These are phyloP conservation scores for Phaeosphaeria sp. DNA, from an alignment of 2,329 filamentous ascomycete genomes.

Conservation along the genomic window DNA sequence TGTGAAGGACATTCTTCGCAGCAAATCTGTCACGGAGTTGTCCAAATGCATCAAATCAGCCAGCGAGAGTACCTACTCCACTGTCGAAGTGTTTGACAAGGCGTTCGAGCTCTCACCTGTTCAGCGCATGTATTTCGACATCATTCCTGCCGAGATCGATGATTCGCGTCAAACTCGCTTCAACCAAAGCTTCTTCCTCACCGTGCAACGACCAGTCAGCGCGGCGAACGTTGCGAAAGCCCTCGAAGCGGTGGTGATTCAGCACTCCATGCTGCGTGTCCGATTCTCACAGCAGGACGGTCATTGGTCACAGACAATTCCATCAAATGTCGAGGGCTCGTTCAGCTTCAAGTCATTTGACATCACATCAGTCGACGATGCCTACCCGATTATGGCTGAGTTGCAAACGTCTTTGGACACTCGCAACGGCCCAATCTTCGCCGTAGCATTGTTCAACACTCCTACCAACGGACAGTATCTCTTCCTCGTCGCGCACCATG, in stretches of 20 bases:
- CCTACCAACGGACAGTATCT: conserved; percentile 8
- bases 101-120: conserved; percentile 26
- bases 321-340: conserved; percentile 7
- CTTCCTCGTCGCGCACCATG: conserved; percentile 38
- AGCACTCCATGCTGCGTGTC: conserved; percentile 28
- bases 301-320: conserved; percentile 25
- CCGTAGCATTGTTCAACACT: conserved; percentile 28
- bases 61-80: background rate
- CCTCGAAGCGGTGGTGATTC: conserved; percentile 9
- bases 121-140: conserved; percentile 23
- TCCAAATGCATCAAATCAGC: conserved; percentile 3
- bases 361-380: conserved; percentile 2
- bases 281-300: conserved; percentile 12
- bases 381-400: conserved; percentile 26
- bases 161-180: conserved; percentile 25
- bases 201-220: conserved; percentile 30
- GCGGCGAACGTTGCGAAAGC: conserved; percentile 21
- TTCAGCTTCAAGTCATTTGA: conserved; percentile 12
- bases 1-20: conserved; percentile 25
- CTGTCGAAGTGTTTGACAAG: conserved; percentile 8
- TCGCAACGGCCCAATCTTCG: conserved; percentile 20
- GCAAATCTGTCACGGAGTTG: conserved; percentile 18
- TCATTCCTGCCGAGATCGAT: conserved; percentile 2
- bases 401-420: conserved; percentile 18
- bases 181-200: conserved; percentile 10